These are phyloP conservation scores for Jaapia argillacea DNA, from an alignment of 768 basidiomycete species.

Conservation along the genomic window DNA sequence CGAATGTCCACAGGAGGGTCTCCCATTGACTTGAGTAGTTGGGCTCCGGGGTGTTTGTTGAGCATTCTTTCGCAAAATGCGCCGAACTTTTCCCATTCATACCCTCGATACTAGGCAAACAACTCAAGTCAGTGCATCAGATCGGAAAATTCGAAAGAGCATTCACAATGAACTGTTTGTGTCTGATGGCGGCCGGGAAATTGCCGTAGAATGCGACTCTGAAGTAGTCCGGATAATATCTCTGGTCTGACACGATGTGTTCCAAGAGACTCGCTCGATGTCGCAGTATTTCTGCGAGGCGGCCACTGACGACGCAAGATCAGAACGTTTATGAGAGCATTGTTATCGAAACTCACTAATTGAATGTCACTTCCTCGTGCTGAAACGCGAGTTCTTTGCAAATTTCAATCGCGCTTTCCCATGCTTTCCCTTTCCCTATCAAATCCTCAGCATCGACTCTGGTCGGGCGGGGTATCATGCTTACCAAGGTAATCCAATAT, in stretches of 20 bases:
- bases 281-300: slow-evolving; percentile 75
- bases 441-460: slow-evolving; percentile 1
- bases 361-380: slow-evolving; percentile 83
- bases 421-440: slow-evolving; percentile 91
- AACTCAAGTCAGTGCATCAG: not conserved
- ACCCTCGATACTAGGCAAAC: slow-evolving; percentile 79
- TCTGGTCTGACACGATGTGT: slow-evolving; percentile 73
- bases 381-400: slow-evolving; percentile 87
- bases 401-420: slow-evolving; percentile 88
- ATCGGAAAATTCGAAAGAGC: not conserved
- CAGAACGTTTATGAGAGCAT: slow-evolving; percentile 1
- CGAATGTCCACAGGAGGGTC: slow-evolving; percentile 78
- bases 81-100: slow-evolving; percentile 89
- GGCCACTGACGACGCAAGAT: slow-evolving; percentile 34
- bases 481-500: slow-evolving; percentile 90
- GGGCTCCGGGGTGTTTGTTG: slow-evolving; percentile 81
- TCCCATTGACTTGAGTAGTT: slow-evolving; percentile 59
- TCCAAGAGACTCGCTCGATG: slow-evolving; percentile 86
- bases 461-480: slow-evolving; percentile 9
- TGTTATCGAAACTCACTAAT: slow-evolving; percentile 50
- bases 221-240: slow-evolving; percentile 90
- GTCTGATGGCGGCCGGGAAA: slow-evolving; percentile 75
- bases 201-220: slow-evolving; percentile 89
- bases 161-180: slow-evolving; percentile 84
- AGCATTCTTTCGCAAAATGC: slow-evolving; percentile 88